Percentiles rank a stretch among this genome's conserved stretches.
Conservation (phyloP, 2,329 filamentous ascomycete genomes). For the Podosphaera aphanis region DNA sequence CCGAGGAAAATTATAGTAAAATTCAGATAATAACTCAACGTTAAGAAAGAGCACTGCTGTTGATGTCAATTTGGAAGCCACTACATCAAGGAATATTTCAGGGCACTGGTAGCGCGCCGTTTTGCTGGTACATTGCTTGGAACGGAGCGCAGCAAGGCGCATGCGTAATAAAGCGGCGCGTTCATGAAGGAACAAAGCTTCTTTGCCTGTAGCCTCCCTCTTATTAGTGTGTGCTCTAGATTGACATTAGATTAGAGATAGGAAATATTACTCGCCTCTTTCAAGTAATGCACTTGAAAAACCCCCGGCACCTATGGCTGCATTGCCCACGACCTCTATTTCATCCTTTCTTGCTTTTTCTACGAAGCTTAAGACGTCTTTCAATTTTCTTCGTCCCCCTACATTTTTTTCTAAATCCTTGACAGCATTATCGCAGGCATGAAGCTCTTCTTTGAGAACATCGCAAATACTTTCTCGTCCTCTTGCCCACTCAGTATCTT, state of each 20-base stretch:
- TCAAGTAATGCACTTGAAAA: slow-evolving; percentile 73
- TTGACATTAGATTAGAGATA: neutral
- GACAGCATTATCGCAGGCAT: slow-evolving; percentile 58
- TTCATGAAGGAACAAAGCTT: slow-evolving; percentile 84
- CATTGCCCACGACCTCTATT: slow-evolving; percentile 62
- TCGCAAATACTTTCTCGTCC: slow-evolving; percentile 62
- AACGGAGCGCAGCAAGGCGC: slow-evolving; percentile 69
- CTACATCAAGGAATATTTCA: slow-evolving; percentile 92
- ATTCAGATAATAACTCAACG: slow-evolving; percentile 86
- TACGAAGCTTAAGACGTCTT: slow-evolving; percentile 74
- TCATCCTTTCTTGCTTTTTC: slow-evolving; percentile 78
- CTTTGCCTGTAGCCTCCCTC: slow-evolving; percentile 36
- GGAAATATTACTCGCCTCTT: slow-evolving; percentile 34
- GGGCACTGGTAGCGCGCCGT: slow-evolving; percentile 94
- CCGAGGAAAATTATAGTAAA: slow-evolving; percentile 91
- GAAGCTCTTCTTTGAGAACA: slow-evolving; percentile 69
- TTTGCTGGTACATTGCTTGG: slow-evolving; percentile 60
- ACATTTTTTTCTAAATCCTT: slow-evolving; percentile 53
- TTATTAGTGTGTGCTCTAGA: neutral
- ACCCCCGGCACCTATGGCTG: slow-evolving; percentile 65
- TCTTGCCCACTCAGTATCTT: slow-evolving; percentile 67
- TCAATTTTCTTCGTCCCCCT: slow-evolving; percentile 63
- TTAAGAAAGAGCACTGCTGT: slow-evolving; percentile 95
- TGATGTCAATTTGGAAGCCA: slow-evolving; percentile 79
- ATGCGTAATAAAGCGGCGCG: slow-evolving; percentile 76